These are phyloP conservation scores for Bidens hawaiensis DNA, from an alignment of 140 eudicot species.

Conservation along the genomic window DNA sequence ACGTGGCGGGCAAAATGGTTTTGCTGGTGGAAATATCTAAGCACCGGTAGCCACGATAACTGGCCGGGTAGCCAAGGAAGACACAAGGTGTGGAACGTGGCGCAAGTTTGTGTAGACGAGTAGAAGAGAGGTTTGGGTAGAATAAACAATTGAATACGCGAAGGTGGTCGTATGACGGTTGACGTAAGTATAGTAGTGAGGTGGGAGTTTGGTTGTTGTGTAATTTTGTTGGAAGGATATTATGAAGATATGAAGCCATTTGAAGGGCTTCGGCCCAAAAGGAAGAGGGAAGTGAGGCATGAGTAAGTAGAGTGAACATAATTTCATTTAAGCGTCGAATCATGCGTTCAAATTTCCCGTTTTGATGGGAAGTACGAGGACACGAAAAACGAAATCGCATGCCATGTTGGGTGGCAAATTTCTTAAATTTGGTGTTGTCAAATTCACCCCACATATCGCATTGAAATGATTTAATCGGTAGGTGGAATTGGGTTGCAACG, in stretches of 20 bases:
- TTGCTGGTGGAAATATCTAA: not conserved
- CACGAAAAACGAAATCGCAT: not conserved
- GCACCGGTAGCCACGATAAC: not conserved
- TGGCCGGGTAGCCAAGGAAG: not conserved
- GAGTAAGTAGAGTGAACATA: no score
- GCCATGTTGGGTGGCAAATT: not conserved
- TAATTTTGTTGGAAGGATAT: not conserved
- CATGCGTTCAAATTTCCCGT: not conserved
- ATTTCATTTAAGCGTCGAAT: no score
- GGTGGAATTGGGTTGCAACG: not conserved
- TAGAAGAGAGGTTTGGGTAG: not conserved
- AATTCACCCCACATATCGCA: not conserved
- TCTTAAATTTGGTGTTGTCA: not conserved
- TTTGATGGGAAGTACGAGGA: not conserved
- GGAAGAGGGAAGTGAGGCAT: no score
- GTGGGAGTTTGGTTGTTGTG: not conserved
- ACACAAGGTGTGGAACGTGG: not conserved
- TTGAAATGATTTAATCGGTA: not conserved
- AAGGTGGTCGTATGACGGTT: not conserved
- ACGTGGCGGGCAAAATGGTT: not conserved
- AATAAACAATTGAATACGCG: not conserved
- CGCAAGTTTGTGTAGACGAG: not conserved
- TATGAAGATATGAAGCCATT: no score
- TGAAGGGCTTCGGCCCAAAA: no score
- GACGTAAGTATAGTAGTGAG: not conserved